phyloP scores from a whole-genome alignment of 331 rosid genomes.

The Erythrophleum ivorense region DNA sequence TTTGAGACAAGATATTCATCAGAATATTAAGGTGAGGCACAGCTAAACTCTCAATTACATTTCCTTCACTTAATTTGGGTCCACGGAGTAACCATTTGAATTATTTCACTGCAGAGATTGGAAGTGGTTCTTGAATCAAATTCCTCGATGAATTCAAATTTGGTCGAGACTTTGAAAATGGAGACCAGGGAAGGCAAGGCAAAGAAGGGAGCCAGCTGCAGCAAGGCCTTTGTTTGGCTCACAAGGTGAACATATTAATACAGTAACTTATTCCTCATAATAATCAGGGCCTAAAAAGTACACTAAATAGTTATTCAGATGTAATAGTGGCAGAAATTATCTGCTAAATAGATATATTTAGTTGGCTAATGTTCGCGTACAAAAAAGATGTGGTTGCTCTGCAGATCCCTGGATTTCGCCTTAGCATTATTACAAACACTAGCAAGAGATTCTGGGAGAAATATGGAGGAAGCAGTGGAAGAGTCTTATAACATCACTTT shows the following conservation, averaged over 20 bases:
- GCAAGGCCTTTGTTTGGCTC: conserved; percentile 87
- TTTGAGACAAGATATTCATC: conserved; percentile 79
- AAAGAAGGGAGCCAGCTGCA: conserved; percentile 62
- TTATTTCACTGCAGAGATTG: conserved; percentile 58
- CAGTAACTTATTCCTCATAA: neutral
- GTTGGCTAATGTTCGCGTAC: neutral
- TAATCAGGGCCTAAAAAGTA: neutral
- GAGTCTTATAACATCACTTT: conserved; percentile 73
- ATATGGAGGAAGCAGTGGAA: conserved; percentile 76
- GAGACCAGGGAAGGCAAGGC: conserved; percentile 66
- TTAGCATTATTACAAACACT: conserved; percentile 57
- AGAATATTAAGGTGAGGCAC: conserved; percentile 73
- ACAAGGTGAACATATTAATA: conserved; percentile 58
- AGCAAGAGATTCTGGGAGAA: conserved; percentile 56
- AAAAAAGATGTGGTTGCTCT: neutral
- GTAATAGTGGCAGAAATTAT: neutral
- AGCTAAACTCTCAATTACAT: conserved; percentile 3
- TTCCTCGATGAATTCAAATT: conserved; percentile 61
- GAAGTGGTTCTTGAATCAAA: conserved; percentile 68
- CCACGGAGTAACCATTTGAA: neutral
- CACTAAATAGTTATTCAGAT: neutral
- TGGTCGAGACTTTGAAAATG: conserved; percentile 77
- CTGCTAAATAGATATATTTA: neutral
- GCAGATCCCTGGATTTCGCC: conserved; percentile 81
- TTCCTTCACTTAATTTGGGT: neutral